Percentiles rank a stretch among this genome's conserved stretches.
Evolutionary conservation across 75 land plant species (phyloP).

Genomic region (Picea glauca): DNA sequence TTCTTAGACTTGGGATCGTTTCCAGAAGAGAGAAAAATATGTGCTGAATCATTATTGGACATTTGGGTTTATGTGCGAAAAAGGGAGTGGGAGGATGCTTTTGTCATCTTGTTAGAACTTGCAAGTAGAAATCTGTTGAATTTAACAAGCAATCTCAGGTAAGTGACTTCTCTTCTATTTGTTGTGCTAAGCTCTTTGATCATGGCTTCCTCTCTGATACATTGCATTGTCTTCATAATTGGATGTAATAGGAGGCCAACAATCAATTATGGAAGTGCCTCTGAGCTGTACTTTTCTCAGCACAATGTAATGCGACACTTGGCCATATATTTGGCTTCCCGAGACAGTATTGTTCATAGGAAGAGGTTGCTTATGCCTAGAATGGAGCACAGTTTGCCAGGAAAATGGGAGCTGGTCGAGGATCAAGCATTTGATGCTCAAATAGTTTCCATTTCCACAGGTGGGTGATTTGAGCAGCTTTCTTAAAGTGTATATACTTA

Average conservation of each 20-base stretch:
- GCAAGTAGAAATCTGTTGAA: constrained; percentile 49
- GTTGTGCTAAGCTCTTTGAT: neutral
- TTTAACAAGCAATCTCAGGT: constrained; percentile 28
- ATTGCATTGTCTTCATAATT: too few species aligned
- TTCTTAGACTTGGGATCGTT: constrained; percentile 59
- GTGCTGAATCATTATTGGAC: constrained; percentile 40
- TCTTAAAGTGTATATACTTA: neutral
- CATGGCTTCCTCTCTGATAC: too few species aligned
- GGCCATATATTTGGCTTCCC: constrained; percentile 34
- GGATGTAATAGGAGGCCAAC: neutral
- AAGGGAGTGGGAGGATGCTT: constrained; percentile 48
- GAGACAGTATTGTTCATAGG: constrained; percentile 17
- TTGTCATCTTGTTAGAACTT: constrained; percentile 47
- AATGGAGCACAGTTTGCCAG: constrained; percentile 38
- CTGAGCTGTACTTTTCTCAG: constrained; percentile 46
- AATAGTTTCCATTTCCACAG: constrained; percentile 59
- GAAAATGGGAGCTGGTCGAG: constrained; percentile 33
- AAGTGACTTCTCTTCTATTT: neutral
- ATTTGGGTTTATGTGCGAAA: constrained; percentile 56
- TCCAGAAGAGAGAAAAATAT: constrained; percentile 60
- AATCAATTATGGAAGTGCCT: constrained; percentile 26
- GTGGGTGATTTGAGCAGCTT: constrained; percentile 4
- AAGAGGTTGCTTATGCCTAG: constrained; percentile 49
- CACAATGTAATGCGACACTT: constrained; percentile 62
- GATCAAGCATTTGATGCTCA: constrained; percentile 43